Evolutionary conservation across 495 filamentous ascomycete genomes (phyloP), one percentile per base, ranked within the genome.

Genomic region (Aspergillus cavernicola): DNA sequence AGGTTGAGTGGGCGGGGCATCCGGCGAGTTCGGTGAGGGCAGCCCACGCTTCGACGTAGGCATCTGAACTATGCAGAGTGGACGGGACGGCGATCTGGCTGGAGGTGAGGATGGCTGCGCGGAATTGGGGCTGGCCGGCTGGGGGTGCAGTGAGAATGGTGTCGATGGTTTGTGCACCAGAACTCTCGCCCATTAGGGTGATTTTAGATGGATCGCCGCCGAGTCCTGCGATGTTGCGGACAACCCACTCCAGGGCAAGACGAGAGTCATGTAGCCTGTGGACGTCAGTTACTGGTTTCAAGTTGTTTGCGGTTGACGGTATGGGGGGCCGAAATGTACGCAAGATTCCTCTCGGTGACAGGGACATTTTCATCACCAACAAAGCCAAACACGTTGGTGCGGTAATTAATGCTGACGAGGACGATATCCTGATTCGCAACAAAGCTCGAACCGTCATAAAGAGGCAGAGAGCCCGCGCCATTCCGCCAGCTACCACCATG

Each of bases 331-430:
- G n/a, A n/a, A n/a, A 28, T 45, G 1, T 36, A 56, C 42, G 61
- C 70, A 10, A 66, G 45, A 44, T 73, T 73, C 51, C 46, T 41
- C 23, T 65, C 37, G 8, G 32, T 50, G 11, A 50, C 23, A 3
- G 61, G 56, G 24, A 61, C 38, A 11, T 55, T 26, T 11, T 24
- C 60, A 37, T 55, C 57, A 13, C 39, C 59, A 13, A 62, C 57
- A 52, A 72, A 73, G 12, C 71, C 71, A 62, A 75, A 73, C 11
- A 66, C 58, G 52, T 66, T 76, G 1, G 64, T 66, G 9, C 67
- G 61, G 45, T 69, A 69, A 35, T 69, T 66, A 24, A 57, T 42
- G 6, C 55, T 52, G 16, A 66, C 64, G 8, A 66, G 37, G 9
- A 65, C 61, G 9, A 66, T 55, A 32, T 66, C 66, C 47, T 69